phyloP scores from a whole-genome alignment of 352 stramenopile species.

The Globisporangium sylvaticum region DNA sequence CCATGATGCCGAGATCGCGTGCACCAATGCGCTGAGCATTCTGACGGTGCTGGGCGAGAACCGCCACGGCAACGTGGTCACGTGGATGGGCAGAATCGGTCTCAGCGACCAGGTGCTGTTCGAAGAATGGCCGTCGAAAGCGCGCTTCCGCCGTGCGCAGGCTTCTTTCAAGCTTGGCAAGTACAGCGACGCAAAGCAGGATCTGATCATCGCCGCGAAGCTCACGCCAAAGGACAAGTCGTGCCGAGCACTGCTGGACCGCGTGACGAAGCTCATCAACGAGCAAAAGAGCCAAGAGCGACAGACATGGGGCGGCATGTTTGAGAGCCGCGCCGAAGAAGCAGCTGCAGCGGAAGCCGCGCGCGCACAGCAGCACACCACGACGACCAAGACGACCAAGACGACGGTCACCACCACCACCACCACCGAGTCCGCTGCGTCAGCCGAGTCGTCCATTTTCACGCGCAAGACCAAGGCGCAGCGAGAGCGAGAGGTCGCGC shows the following conservation, averaged over 20 bases:
- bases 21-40: constrained; percentile 80
- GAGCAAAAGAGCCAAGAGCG: constrained; percentile 78
- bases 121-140: constrained; percentile 84
- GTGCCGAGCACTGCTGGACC: constrained; percentile 68
- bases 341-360: not conserved
- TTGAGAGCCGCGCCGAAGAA: constrained; percentile 38
- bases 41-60: constrained; percentile 74
- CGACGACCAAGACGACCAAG: constrained; percentile 18
- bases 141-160: constrained; percentile 78
- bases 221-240: constrained; percentile 82
- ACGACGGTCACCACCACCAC: constrained; percentile 18
- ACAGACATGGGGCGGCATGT: constrained; percentile 78
- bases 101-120: constrained; percentile 79
- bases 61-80: constrained; percentile 73
- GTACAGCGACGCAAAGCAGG: constrained; percentile 65
- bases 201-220: constrained; percentile 74
- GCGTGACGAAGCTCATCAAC: constrained; percentile 62
- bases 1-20: constrained; percentile 69
- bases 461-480: constrained; percentile 58
- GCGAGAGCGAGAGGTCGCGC: constrained; percentile 22
- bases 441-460: constrained; percentile 60
- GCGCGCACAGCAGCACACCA: constrained; percentile 19
- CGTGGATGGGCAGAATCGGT: constrained; percentile 80
- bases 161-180: constrained; percentile 74
- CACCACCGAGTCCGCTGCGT: constrained; percentile 3